These are phyloP conservation scores for Coemansia sp. DNA, from an alignment of 192 early-diverging fungal genomes.

Conservation along the genomic window DNA sequence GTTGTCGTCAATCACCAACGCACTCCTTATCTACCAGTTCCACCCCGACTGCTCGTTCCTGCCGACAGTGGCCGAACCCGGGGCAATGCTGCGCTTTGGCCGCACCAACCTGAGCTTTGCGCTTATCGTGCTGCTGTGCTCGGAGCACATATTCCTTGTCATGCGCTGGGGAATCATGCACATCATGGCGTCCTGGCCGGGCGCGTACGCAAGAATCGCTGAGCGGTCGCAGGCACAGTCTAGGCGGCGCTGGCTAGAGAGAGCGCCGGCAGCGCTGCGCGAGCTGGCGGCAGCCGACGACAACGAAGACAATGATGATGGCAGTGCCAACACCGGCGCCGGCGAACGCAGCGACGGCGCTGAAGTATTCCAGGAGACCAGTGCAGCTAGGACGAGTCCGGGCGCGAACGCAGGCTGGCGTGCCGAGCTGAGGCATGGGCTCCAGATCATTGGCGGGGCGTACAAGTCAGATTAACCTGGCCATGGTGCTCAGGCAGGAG, in stretches of 20 bases:
- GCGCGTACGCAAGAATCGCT: conserved; percentile 37
- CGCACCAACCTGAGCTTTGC: conserved; percentile 45
- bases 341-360: not conserved
- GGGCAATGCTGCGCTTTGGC: conserved; percentile 34
- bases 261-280: conserved; percentile 23
- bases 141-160: conserved; percentile 45
- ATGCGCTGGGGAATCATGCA: conserved; percentile 32
- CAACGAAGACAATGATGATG: not conserved
- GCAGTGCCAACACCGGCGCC: not conserved
- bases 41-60: conserved; percentile 26
- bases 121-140: conserved; percentile 45
- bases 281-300: conserved; percentile 11
- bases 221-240: conserved; percentile 37
- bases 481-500: not conserved
- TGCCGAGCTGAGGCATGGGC: conserved; percentile 24
- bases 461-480: conserved; percentile 17
- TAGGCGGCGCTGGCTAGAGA: conserved; percentile 44
- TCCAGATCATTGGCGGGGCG: conserved; percentile 17
- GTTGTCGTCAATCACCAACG: conserved; percentile 54
- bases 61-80: conserved; percentile 24
- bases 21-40: conserved; percentile 55
- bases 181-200: conserved; percentile 46
- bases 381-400: no score
- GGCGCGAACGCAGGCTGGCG: conserved; percentile 19
- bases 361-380: no score